Base-by-base conservation (phyloP, 495 filamentous ascomycete genomes). In the Staphylotrichum longicolle region DNA sequence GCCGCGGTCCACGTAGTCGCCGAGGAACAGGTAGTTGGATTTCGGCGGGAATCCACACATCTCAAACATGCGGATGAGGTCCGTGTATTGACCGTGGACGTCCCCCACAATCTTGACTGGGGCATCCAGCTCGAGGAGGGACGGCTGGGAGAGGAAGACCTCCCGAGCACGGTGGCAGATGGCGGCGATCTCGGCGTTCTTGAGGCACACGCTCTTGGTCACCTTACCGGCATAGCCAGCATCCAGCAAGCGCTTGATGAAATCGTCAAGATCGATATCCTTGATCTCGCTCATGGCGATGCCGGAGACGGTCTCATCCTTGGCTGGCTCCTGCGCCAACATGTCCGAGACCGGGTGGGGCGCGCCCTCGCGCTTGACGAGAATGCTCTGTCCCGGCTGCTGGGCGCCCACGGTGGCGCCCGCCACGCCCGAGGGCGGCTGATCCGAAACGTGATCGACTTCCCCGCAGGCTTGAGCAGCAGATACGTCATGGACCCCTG, bases 91-190 rank as follows among this genome's bases (percentile, higher is more conserved):
- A 53, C 94, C 94, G 73, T 99, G 94, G 10, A 99, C 90, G 75
- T 99, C 94, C 10, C 94, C 94, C 12, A 99, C 94, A 64, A 99
- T 96, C 78, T 99, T 99, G 65, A 99, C 95, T 3, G 94, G 95
- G n/a, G 95, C 88, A 57, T 91, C 86, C 57, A 99, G 81, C 76
- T 99, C 94, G 52, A 98, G 71, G 44, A 99, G 79, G 11, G 94
- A 91, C 14, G 94, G 95, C 73, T 99, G 94, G 9, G 86, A 90
- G 5, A 99, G 79, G 60, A 99, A 93, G 20, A 93, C 79, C 75
- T 98, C 94, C 27, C 91, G 84, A 3, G 88, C 91, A 11, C 90
- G 89, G 40, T 85, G 82, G 73, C 95, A 98, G 60, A 99, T 92
- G 33, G 93, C 91, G 42, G 83, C 88, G 58, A 99, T 98, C 73